A percentile compares a stretch with the other conserved stretches of the same genome.
Evolutionary conservation across 1,284 basidiomycete genomes (phyloP).

Genomic region (Rhodotorula sp.): DNA sequence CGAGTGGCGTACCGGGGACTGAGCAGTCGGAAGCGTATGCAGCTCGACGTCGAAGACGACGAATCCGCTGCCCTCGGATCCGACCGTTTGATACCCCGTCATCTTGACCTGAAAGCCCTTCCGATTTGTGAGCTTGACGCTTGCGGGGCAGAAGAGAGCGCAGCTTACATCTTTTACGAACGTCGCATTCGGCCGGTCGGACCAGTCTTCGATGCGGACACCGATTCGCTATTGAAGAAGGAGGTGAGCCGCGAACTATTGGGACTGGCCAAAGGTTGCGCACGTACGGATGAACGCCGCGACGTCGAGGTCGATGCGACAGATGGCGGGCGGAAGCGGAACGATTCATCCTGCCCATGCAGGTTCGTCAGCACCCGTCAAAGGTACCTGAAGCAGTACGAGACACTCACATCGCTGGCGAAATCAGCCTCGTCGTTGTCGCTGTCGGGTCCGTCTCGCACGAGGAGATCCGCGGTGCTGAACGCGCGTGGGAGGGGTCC

Average conservation of each 20-base stretch:
- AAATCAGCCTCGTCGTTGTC: constrained; percentile 25
- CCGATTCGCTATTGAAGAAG: constrained; percentile 23
- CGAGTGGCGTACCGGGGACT: background rate
- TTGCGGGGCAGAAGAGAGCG: too few relatives aligned
- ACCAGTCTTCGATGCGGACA: constrained; percentile 37
- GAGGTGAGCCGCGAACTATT: background rate
- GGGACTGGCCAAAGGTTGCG: too few relatives aligned
- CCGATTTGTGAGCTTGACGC: too few relatives aligned
- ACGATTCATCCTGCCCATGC: constrained; percentile 38
- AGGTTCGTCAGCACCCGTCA: background rate
- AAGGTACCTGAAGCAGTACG: rapidly evolving
- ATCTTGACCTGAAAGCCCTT: constrained; percentile 24
- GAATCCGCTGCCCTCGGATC: constrained; percentile 40
- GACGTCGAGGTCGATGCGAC: constrained; percentile 35
- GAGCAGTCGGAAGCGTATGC: constrained; percentile 24
- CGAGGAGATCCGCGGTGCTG: constrained; percentile 25
- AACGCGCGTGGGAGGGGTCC: background rate
- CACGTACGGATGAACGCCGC: constrained; percentile 33
- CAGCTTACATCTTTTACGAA: constrained; percentile 37
- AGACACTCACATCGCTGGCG: constrained; percentile 35
- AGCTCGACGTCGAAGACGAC: constrained; percentile 45
- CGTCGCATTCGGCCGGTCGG: constrained; percentile 16
- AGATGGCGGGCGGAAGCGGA: constrained; percentile 37
- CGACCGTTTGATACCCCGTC: constrained; percentile 40
- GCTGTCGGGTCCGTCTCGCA: constrained; percentile 7